A percentile compares a stretch with the other conserved stretches of the same genome.
These are phyloP conservation scores for Spiromastix sp. DNA, from an alignment of 2,329 filamentous ascomycete genomes.

Conservation along the genomic window DNA sequence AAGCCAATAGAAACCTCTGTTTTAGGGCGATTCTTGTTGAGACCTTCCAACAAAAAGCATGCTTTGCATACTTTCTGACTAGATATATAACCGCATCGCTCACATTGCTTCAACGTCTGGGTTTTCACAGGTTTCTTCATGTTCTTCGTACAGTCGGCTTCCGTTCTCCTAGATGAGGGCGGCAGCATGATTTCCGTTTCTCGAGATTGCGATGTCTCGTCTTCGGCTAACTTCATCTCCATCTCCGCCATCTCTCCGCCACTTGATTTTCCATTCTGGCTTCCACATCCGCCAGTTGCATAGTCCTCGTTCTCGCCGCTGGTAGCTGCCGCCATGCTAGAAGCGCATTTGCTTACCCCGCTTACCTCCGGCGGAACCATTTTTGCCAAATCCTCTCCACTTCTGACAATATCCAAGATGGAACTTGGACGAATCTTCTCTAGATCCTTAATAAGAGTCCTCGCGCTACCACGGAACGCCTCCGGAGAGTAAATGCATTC, in stretches of 20 bases:
- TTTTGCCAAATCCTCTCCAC: slow-evolving; percentile 90
- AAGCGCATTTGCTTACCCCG: slow-evolving; percentile 18
- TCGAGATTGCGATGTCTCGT: slow-evolving; percentile 49
- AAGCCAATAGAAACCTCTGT: slow-evolving; percentile 30
- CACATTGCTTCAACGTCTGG: slow-evolving; percentile 61
- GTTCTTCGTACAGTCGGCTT: slow-evolving; percentile 8
- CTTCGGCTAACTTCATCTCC: slow-evolving; percentile 60
- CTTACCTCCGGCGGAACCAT: slow-evolving; percentile 57
- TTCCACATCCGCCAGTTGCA: slow-evolving; percentile 62
- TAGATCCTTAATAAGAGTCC: slow-evolving; percentile 86
- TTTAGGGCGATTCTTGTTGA: slow-evolving; percentile 62
- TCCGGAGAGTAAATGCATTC: slow-evolving; percentile 98
- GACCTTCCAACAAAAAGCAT: slow-evolving; percentile 74
- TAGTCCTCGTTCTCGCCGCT: slow-evolving; percentile 44
- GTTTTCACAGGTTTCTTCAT: slow-evolving; percentile 47
- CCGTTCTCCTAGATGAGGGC: slow-evolving; percentile 11
- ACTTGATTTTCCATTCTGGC: slow-evolving; percentile 52
- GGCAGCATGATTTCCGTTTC: slow-evolving; percentile 58
- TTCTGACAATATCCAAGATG: slow-evolving; percentile 87
- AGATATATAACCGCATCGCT: slow-evolving; percentile 87
- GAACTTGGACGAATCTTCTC: slow-evolving; percentile 89
- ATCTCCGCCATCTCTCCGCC: slow-evolving; percentile 74
- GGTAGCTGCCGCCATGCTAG: slow-evolving; percentile 19
- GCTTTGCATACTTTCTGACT: slow-evolving; percentile 92
- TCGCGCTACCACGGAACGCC: slow-evolving; percentile 85